Evolutionary conservation across 495 filamentous ascomycete species (phyloP).

Genomic region (Tuber aestivum): DNA sequence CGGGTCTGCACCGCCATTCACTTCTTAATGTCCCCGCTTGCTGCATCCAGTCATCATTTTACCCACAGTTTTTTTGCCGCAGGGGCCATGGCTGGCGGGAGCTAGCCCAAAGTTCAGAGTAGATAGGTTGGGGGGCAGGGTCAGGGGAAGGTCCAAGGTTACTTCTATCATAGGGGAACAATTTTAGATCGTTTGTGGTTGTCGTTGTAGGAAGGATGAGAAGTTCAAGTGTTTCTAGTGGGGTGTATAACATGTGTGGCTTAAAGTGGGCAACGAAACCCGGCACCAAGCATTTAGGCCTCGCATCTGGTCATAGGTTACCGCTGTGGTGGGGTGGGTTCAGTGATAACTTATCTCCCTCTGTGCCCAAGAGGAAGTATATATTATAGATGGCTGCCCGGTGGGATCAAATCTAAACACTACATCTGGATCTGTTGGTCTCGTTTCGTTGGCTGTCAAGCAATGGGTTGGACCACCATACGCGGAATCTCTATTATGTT

Average conservation of each 20-base stretch:
- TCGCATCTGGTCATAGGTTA: no score
- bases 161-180: no score
- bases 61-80: constrained; percentile 40
- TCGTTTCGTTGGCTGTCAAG: background rate
- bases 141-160: no score
- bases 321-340: background rate
- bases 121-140: no score
- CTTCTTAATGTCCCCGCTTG: constrained; percentile 41
- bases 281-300: no score
- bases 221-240: background rate
- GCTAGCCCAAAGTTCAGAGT: no score
- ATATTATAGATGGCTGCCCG: background rate
- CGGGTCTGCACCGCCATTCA: constrained; percentile 40
- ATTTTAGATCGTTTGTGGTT: no score
- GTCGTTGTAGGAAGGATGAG: no score
- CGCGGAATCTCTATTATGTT: background rate
- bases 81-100: no score
- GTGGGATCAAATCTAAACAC: background rate
- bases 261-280: background rate
- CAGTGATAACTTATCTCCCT: background rate
- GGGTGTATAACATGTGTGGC: background rate
- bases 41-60: constrained; percentile 40
- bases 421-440: background rate
- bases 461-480: background rate
- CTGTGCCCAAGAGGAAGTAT: background rate